These are phyloP conservation scores for Aspergillus uvarum DNA, from an alignment of 2,329 filamentous ascomycete genomes.

Conservation along the genomic window DNA sequence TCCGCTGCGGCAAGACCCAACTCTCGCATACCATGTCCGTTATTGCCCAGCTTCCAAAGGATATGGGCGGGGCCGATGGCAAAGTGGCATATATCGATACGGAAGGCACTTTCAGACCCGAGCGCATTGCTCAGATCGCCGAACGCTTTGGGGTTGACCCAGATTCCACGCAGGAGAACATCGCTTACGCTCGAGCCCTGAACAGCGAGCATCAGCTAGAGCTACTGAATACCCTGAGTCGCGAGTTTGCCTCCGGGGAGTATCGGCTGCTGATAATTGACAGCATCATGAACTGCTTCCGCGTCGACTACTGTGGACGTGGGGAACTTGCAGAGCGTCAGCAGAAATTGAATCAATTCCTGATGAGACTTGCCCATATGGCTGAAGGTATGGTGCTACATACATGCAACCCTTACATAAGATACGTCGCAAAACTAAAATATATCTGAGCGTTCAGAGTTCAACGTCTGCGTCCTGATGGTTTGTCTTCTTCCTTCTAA, in stretches of 20 bases:
- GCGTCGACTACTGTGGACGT: slow-evolving; percentile 65
- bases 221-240: slow-evolving; percentile 60
- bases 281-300: slow-evolving; percentile 69
- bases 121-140: slow-evolving; percentile 66
- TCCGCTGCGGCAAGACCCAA: slow-evolving; percentile 66
- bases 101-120: slow-evolving; percentile 66
- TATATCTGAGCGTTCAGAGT: slow-evolving; percentile 48
- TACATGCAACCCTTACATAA: background rate
- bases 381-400: slow-evolving; percentile 53
- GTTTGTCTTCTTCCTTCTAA: slow-evolving; percentile 33
- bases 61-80: slow-evolving; percentile 65
- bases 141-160: slow-evolving; percentile 64
- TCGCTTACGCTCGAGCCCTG: slow-evolving; percentile 62
- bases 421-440: slow-evolving; percentile 12
- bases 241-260: slow-evolving; percentile 62
- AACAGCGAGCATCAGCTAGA: slow-evolving; percentile 69
- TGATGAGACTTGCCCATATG: slow-evolving; percentile 63
- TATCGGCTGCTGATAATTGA: slow-evolving; percentile 68
- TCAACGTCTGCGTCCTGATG: slow-evolving; percentile 66
- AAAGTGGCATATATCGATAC: slow-evolving; percentile 70
- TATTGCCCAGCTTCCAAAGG: slow-evolving; percentile 55
- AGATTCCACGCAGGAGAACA: slow-evolving; percentile 63
- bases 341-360: slow-evolving; percentile 65
- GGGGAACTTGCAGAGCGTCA: slow-evolving; percentile 68
- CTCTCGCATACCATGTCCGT: slow-evolving; percentile 69